These are phyloP conservation scores for Xylaria grammica DNA, from an alignment of 495 filamentous ascomycete species.

Conservation along the genomic window DNA sequence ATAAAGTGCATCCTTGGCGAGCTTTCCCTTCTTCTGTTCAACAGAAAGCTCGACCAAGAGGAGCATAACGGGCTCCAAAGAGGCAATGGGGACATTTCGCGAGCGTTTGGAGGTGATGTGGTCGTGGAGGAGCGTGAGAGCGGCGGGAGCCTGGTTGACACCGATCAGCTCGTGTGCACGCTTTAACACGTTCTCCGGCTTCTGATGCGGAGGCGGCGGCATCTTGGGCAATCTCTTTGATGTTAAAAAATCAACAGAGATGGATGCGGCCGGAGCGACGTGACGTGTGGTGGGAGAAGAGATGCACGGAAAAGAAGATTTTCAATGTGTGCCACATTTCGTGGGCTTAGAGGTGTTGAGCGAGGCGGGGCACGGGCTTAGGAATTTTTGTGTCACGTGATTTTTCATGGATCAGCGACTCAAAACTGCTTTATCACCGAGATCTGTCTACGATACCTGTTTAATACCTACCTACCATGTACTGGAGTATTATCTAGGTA, in stretches of 20 bases:
- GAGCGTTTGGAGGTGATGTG: constrained; percentile 98
- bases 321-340: constrained; percentile 40
- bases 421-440: constrained; percentile 12
- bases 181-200: constrained; percentile 99
- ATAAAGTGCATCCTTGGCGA: constrained; percentile 97
- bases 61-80: constrained; percentile 97
- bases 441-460: neutral
- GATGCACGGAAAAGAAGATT: constrained; percentile 32
- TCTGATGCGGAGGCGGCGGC: constrained; percentile 96
- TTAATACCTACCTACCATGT: constrained; percentile 4
- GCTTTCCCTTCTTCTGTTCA: constrained; percentile 94
- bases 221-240: constrained; percentile 48
- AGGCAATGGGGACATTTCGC: constrained; percentile 94
- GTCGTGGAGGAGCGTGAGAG: constrained; percentile 94
- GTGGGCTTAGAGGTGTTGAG: constrained; percentile 31
- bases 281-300: constrained; percentile 31
- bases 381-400: constrained; percentile 32
- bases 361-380: constrained; percentile 40
- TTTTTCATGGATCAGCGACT: neutral
- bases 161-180: constrained; percentile 97
- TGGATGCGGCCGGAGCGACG: constrained; percentile 32
- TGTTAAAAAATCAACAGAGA: constrained; percentile 31
- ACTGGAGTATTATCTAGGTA: too few species aligned
- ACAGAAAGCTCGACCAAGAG: constrained; percentile 96
- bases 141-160: constrained; percentile 89